These are phyloP conservation scores for Aspergillus ruber DNA, from an alignment of 2,329 filamentous ascomycete species.

Conservation along the genomic window DNA sequence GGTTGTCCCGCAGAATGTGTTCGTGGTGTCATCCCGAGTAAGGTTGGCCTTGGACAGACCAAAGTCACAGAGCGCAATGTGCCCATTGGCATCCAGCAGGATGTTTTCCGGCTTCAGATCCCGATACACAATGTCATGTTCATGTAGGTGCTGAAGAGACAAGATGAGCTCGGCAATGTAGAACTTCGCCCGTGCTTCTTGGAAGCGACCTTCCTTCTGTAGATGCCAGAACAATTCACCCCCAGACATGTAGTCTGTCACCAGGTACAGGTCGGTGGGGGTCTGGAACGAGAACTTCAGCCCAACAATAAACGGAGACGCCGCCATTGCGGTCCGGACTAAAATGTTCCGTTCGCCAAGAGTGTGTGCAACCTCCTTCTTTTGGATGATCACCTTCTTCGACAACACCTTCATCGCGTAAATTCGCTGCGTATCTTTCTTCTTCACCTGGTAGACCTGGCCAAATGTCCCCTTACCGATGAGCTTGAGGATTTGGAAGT, in stretches of 20 bases:
- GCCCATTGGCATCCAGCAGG: constrained; percentile 88
- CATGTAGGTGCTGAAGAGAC: constrained; percentile 87
- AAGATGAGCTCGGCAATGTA: constrained; percentile 98
- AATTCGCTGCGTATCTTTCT: constrained; percentile 91
- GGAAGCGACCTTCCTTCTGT: constrained; percentile 92
- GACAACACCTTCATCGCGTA: constrained; percentile 99
- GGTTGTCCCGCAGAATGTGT: constrained; percentile 97
- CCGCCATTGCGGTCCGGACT: constrained; percentile 88
- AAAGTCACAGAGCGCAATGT: constrained; percentile 96
- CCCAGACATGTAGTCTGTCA: constrained; percentile 99
- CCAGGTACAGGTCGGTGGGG: constrained; percentile 91
- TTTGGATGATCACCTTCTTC: constrained; percentile 99
- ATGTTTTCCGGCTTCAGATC: constrained; percentile 98
- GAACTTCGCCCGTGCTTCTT: constrained; percentile 92
- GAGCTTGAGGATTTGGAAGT: constrained; percentile 91
- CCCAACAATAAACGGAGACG: constrained; percentile 95
- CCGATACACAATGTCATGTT: constrained; percentile 96
- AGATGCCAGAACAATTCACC: constrained; percentile 98
- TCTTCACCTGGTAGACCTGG: constrained; percentile 95
- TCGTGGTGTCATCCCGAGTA: constrained; percentile 94
- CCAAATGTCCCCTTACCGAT: constrained; percentile 98
- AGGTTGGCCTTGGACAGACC: constrained; percentile 95
- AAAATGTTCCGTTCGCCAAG: constrained; percentile 95
- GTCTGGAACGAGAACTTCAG: constrained; percentile 99
- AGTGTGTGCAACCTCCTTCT: constrained; percentile 97